Evolutionary conservation across 1,284 basidiomycete species (phyloP), one percentile per base, ranked within the genome.

Genomic region (Sparassis latifolia): DNA sequence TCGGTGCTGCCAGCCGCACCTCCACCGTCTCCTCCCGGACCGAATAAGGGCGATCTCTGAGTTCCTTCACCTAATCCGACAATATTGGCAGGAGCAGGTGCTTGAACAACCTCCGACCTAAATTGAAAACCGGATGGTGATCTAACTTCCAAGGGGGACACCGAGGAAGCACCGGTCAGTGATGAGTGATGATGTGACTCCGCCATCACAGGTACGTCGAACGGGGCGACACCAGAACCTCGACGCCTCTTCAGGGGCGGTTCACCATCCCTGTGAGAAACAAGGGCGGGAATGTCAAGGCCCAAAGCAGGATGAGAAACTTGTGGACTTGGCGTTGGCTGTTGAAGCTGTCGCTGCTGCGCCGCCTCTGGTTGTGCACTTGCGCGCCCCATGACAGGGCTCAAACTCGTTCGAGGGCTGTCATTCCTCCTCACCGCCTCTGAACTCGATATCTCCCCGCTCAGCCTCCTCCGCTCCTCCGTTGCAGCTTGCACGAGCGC

Each of bases 401-500:
- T 66, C 41, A 51, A 40, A 39, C 58, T 59, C 5, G 58, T 47
- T 33, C 51, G 54, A 9, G 58, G 57, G 10, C 56, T 53, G 12
- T 52, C 42, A 37, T 55, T 53, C 33, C 42, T 47, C 40, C 51
- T 48, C 33, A 52, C 52, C 10, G 52, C 10, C 38, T 33, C 42
- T 45, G 54, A 35, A 39, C 56, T 51, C 7, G 54, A 45, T 41
- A 62, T 52, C 49, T 67, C 62, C 47, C 66, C 65, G 48, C 66
- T 66, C 38, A 79, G 65, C 45, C 76, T 64, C 47, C 75, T 69
- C 44, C 73, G 70, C 54, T 80, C 79, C 55, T 77, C 73, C 0
- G 74, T 74, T 1, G 79, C 79, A 33, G 72, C 79, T 61, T 79
- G 76, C 10, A 80, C 78, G 48, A 81, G 70, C 0, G 76, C 76